These are phyloP conservation scores for Diaporthe sp. DNA, from an alignment of 2,329 filamentous ascomycete genomes.

Conservation along the genomic window DNA sequence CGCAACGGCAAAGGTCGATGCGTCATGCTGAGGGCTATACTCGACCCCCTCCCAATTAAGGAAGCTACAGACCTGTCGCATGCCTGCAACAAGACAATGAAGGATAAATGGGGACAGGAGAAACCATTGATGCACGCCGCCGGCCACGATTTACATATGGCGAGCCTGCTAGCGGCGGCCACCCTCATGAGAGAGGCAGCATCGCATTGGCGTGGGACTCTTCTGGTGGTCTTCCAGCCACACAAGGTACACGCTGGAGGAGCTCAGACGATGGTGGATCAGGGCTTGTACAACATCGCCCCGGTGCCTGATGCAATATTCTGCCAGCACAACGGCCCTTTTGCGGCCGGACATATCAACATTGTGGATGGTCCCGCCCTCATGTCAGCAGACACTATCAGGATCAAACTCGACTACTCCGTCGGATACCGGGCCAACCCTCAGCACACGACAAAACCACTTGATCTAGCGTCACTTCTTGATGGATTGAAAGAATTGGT, in stretches of 20 bases:
- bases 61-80: not conserved
- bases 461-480: not conserved
- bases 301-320: not conserved
- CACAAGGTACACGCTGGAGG: not conserved
- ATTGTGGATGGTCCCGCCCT: not conserved
- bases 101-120: not conserved
- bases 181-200: not conserved
- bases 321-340: not conserved
- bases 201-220: not conserved
- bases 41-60: not conserved
- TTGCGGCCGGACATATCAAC: not conserved
- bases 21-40: not conserved
- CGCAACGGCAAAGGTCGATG: not conserved
- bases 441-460: not conserved
- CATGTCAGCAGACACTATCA: not conserved
- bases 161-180: not conserved
- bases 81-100: not conserved
- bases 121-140: not conserved
- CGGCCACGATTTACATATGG: not conserved
- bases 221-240: not conserved
- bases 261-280: not conserved
- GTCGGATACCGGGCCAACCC: not conserved
- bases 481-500: not conserved
- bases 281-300: not conserved
- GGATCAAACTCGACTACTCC: not conserved